Base-by-base conservation (phyloP, 2,329 filamentous ascomycete genomes). In the Phoma sp. region DNA sequence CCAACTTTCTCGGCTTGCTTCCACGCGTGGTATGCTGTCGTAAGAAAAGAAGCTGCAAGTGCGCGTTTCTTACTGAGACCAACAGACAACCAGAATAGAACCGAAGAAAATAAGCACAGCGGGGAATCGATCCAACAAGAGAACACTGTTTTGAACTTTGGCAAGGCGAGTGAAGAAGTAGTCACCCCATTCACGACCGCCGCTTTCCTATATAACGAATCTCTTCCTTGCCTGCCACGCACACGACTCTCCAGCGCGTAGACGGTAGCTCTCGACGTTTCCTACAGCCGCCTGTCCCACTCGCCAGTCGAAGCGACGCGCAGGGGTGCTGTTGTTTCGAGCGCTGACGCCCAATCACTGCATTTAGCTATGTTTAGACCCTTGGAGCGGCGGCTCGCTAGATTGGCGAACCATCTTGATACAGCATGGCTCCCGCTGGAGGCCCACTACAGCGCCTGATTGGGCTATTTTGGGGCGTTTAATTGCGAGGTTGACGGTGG, bases 381-480 rank as follows among this genome's bases (percentile, higher is more conserved):
- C 39, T 18, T 32, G 26, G 10, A 17, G 20, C 45, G 34, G 51
- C 51, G 45, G 45, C 34, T 54, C 51, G 51, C 39, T 49, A 49
- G 40, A 49, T 54, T 49, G 45, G 23, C 45, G 17, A 49, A 45
- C 51, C 29, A 30, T 23, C 23, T 11, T 23, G 32, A 43, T 11
- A 5, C 5, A 21, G 34, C 43, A 17, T 45, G 29, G 45, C 42
- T 47, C 29, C 51, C 51, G 51, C 23, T 11, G 5, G 2, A 14
- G 47, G 32, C 34, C 53, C 53, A 47, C 53, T n/a, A 9, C 47
- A 56, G 53, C 53, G 53, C 40, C 53, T 56, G 53, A 56, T 56
- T 56, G 42, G 53, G 53, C 36, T 56, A 56, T 56, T 56, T 54
- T 55, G 42, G 42, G 52, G 52, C 29, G 25, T 42, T 47, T 34